Percentiles rank a stretch among this genome's conserved stretches.
These are phyloP conservation scores for Aspergillus olivimuriae DNA, from an alignment of 495 filamentous ascomycete species.

Conservation along the genomic window DNA sequence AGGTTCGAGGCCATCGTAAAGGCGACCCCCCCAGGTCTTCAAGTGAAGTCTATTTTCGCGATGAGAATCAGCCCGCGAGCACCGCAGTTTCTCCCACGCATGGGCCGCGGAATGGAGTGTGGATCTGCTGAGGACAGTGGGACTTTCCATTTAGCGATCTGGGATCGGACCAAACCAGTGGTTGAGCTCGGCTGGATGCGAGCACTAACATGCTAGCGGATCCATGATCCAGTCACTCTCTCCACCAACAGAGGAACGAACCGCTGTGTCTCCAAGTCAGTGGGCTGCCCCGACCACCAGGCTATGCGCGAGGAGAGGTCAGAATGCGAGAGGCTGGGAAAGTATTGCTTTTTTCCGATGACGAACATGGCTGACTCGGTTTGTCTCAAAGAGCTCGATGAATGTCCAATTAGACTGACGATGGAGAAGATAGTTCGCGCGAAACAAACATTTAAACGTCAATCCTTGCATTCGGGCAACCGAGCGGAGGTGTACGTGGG, in stretches of 20 bases:
- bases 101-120: no score
- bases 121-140: no score
- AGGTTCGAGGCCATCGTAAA: no score
- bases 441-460: neutral
- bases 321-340: no score
- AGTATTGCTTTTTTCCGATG: neutral
- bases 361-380: neutral
- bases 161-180: neutral
- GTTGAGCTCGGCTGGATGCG: neutral
- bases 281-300: no score
- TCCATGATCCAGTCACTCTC: neutral
- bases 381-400: neutral
- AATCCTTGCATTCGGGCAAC: neutral
- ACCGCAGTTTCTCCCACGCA: no score
- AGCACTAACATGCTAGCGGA: neutral
- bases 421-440: neutral
- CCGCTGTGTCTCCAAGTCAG: no score
- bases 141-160: neutral
- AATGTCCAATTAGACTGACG: neutral
- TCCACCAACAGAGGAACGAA: neutral
- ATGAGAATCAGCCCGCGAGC: no score
- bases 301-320: no score
- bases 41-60: no score
- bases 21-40: no score
- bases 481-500: neutral